Conservation (phyloP, 2,329 filamentous ascomycete genomes). For the Claviceps pusilla region DNA sequence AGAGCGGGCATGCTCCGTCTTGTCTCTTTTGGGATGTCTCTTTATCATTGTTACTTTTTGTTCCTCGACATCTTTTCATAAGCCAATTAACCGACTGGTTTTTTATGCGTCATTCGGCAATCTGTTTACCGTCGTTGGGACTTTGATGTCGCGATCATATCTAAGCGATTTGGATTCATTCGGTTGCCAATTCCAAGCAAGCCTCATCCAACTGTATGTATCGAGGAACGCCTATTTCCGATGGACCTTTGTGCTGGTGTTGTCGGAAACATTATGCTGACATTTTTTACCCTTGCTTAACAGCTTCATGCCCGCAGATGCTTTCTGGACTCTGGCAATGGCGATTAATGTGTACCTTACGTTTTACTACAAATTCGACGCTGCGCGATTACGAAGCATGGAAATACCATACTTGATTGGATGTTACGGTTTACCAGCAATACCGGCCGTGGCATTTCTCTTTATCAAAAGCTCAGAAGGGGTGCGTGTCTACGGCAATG, state of each 20-base stretch:
- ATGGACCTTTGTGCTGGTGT: background rate
- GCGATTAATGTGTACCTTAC: constrained; percentile 71
- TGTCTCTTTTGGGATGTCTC: constrained; percentile 55
- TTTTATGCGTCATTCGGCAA: constrained; percentile 79
- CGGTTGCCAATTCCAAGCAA: constrained; percentile 58
- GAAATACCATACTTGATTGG: constrained; percentile 55
- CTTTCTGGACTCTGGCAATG: constrained; percentile 68
- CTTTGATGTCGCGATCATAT: constrained; percentile 53
- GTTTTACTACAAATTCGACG: constrained; percentile 60
- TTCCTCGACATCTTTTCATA: constrained; percentile 55
- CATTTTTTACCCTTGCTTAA: constrained; percentile 1
- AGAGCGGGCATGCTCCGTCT: constrained; percentile 52
- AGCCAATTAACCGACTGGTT: constrained; percentile 73
- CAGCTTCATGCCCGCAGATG: constrained; percentile 67
- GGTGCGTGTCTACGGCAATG: constrained; percentile 53
- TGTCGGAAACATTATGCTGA: background rate
- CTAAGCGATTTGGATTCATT: constrained; percentile 31
- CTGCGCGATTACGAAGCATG: constrained; percentile 45
- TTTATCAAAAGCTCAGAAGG: constrained; percentile 42
- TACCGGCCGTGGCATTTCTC: constrained; percentile 53
- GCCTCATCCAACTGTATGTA: constrained; percentile 67
- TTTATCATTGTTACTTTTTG: constrained; percentile 61
- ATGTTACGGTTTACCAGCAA: constrained; percentile 60
- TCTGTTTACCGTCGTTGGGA: constrained; percentile 60
- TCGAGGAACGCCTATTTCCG: background rate